phyloP scores from a whole-genome alignment of 2,329 filamentous ascomycete genomes.

The Penicillium polonicum region DNA sequence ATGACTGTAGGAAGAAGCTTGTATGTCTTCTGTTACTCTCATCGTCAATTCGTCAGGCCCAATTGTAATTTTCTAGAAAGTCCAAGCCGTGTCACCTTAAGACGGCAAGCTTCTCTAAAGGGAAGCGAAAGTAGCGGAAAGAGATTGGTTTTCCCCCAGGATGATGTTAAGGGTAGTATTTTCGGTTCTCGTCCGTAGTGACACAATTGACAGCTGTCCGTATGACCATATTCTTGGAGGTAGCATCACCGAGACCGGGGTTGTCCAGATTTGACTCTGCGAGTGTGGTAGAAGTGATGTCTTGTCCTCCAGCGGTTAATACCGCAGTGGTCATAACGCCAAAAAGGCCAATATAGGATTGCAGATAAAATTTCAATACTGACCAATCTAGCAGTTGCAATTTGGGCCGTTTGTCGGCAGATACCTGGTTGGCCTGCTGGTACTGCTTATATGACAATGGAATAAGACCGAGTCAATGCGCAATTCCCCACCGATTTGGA shows the following conservation, averaged over 20 bases:
- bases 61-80: conserved; percentile 24
- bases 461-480: conserved; percentile 6
- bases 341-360: background rate
- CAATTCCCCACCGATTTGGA: background rate
- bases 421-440: background rate
- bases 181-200: conserved; percentile 1
- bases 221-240: conserved; percentile 17
- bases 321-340: conserved; percentile 2
- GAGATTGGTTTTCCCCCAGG: background rate
- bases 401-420: conserved; percentile 5
- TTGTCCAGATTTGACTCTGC: background rate
- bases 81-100: conserved; percentile 9
- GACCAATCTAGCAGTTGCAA: background rate
- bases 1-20: conserved; percentile 15
- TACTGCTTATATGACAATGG: conserved; percentile 1
- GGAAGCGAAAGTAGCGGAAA: conserved; percentile 1
- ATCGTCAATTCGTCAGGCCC: conserved; percentile 11
- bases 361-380: background rate
- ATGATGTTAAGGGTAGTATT: conserved; percentile 11
- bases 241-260: conserved; percentile 12
- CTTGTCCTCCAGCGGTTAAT: conserved; percentile 6
- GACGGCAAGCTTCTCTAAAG: conserved; percentile 1
- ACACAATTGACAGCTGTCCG: conserved; percentile 9
- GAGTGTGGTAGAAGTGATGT: background rate
- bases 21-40: conserved; percentile 20